Evolutionary conservation across 139 green algal species (phyloP), one percentile per base, ranked within the genome.

Genomic region (Coelastrella sp.): DNA sequence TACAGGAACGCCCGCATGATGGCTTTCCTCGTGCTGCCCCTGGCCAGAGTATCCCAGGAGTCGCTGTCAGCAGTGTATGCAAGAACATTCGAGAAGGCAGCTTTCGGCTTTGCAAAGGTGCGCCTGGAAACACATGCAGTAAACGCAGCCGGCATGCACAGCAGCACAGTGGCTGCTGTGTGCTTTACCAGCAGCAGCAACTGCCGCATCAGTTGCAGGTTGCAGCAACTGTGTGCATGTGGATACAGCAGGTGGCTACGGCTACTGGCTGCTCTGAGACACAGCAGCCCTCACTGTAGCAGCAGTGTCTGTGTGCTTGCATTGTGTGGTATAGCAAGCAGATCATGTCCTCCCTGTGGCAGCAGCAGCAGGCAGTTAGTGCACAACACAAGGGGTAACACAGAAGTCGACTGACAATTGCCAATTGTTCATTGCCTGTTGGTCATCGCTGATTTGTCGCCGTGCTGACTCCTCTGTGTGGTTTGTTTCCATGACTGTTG

Each of bases 91-190:
- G 94, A 96, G 75, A 92, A 93, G 19, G 94, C 94, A 60, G 94
- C 94, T 1, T 96, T 96, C 57, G 94, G 94, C 0, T 96, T 96
- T 85, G 94, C 94, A 35, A 96, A 96, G 92, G 93, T 94, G 15
- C 4, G 87, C 12, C 12, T 84, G 57, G 22, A 56, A 80, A 80
- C 12, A 14, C 1, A 7, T 58, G 6, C 24, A 75, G 81, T 9
- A 49, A 12, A 8, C 24, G 22, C 56, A 65, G 15, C 56, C 35
- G 3, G 35, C 35, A 49, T 49, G 12, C 65, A 7, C 11, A 82
- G 58, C 72, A 57, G 84, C 84, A 56, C 49, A 58, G 17, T 17
- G 6, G 63, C 63, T 70, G 57, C 57, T 65, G 76, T 60, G 9
- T 60, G 6, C 17, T 49, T 9, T 78, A 35, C 10, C 15, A 78